phyloP scores from a whole-genome alignment of 2,329 filamentous ascomycete genomes.

The Penicillium sp. region DNA sequence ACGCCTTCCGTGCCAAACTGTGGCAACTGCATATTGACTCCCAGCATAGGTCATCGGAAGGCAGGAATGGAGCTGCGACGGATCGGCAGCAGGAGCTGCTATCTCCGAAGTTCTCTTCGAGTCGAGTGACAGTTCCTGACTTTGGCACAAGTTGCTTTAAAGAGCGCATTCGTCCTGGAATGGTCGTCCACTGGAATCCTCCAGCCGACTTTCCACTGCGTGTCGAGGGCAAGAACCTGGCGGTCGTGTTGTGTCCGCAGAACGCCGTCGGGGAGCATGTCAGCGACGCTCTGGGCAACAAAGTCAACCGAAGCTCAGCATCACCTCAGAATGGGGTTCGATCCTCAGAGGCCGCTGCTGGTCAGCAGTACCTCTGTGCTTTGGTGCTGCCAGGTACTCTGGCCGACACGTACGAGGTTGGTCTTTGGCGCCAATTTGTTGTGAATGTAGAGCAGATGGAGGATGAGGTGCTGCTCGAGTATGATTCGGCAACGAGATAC shows the following conservation, averaged over 20 bases:
- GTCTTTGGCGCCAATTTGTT: slow-evolving; percentile 41
- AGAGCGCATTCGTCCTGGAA: slow-evolving; percentile 3
- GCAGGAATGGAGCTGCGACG: background rate
- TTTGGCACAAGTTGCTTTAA: background rate
- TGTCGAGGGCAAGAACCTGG: background rate
- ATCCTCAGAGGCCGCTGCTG: background rate
- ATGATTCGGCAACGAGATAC: slow-evolving; percentile 45
- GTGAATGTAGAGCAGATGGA: slow-evolving; percentile 40
- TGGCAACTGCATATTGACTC: slow-evolving; percentile 13
- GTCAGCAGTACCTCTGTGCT: slow-evolving; percentile 39
- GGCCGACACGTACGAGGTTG: slow-evolving; percentile 40
- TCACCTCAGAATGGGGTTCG: too few species aligned
- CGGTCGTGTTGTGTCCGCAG: background rate
- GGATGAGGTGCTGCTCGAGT: slow-evolving; percentile 45
- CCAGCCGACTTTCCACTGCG: background rate
- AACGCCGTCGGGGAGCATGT: background rate
- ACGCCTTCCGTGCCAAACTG: slow-evolving; percentile 4
- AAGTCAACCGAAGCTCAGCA: too few species aligned
- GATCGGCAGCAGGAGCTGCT: background rate
- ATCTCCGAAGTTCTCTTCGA: background rate
- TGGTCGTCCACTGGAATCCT: slow-evolving; percentile 1
- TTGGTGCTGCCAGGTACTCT: slow-evolving; percentile 36
- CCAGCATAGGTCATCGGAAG: background rate
- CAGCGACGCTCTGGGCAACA: background rate
- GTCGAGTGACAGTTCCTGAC: background rate